Percentiles rank a stretch among this genome's conserved stretches.
Evolutionary conservation across 768 basidiomycete genomes (phyloP).

Genomic region (Trichaptum fuscoviolaceum): DNA sequence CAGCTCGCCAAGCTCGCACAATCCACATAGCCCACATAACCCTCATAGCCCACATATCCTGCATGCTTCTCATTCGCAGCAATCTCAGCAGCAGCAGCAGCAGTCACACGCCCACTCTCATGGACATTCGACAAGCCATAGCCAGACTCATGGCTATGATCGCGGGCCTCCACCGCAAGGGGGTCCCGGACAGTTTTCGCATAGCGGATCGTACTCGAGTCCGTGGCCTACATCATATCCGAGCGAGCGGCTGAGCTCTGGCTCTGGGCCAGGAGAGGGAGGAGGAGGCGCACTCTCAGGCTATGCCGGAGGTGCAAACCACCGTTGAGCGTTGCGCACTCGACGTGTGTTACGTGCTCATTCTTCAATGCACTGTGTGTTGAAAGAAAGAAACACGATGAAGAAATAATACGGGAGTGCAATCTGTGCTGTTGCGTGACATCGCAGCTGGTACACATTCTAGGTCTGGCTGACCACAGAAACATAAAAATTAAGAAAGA

Average conservation of each 20-base stretch:
- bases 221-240: background rate
- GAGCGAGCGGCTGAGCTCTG: background rate
- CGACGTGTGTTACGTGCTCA: background rate
- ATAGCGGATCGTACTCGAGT: background rate
- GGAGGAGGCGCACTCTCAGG: background rate
- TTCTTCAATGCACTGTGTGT: background rate
- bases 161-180: too few species aligned
- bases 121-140: background rate
- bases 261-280: background rate
- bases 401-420: background rate
- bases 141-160: background rate
- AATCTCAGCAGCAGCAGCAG: background rate
- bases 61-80: background rate
- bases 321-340: slow-evolving; percentile 1
- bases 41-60: background rate
- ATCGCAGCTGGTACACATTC: background rate
- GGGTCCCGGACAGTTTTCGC: background rate
- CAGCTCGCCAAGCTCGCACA: background rate
- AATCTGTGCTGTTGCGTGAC: background rate
- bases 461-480: background rate
- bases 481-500: background rate
- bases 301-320: background rate
- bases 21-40: background rate
- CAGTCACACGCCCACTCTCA: background rate
- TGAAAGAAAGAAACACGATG: background rate